phyloP scores from a whole-genome alignment of 768 basidiomycete species.

The Hericium coralloides region DNA sequence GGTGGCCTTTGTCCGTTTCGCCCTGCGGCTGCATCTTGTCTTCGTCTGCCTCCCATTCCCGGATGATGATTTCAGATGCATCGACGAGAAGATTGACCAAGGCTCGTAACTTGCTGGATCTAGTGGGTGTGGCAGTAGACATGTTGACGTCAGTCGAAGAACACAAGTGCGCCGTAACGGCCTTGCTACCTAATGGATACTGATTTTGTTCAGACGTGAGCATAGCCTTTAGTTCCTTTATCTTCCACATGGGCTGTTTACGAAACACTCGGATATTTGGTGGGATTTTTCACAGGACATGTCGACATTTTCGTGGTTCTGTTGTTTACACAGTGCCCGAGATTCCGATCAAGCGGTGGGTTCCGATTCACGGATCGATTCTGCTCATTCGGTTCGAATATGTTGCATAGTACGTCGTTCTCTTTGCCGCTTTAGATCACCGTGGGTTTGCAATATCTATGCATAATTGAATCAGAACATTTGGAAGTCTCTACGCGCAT shows the following conservation, averaged over 20 bases:
- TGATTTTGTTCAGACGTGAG: not conserved
- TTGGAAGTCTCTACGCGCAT: too few species aligned
- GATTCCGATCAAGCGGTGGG: not conserved
- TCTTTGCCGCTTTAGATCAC: too few species aligned
- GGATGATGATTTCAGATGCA: not conserved
- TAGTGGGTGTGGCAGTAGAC: not conserved
- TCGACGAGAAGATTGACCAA: not conserved
- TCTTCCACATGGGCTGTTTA: too few species aligned
- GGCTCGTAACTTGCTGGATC: not conserved
- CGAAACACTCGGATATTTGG: too few species aligned
- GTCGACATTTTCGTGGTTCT: not conserved
- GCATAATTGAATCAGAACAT: too few species aligned
- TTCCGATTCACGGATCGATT: too few species aligned
- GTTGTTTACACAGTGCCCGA: not conserved
- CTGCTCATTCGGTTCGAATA: too few species aligned
- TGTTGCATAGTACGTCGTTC: too few species aligned
- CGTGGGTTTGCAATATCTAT: too few species aligned
- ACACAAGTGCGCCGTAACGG: too few species aligned
- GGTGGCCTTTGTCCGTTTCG: not conserved
- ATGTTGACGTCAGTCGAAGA: not conserved
- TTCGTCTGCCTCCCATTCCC: not conserved
- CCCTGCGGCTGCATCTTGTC: not conserved
- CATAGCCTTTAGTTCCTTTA: not conserved
- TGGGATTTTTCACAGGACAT: too few species aligned
- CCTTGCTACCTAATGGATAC: not conserved